These are phyloP conservation scores for Glycine tomentella DNA, from an alignment of 306 rosid species.

Conservation along the genomic window DNA sequence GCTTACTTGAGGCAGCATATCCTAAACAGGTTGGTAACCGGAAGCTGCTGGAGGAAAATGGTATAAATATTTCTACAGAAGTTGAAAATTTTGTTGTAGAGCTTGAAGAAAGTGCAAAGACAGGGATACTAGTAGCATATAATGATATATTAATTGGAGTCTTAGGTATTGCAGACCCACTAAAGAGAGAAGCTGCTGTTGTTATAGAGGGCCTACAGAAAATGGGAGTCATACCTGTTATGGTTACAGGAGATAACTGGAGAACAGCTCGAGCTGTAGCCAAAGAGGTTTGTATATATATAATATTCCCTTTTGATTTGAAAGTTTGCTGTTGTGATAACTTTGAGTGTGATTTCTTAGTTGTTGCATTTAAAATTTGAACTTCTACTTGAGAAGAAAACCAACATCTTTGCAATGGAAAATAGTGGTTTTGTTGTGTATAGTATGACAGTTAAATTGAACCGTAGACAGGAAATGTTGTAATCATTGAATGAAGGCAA, in stretches of 20 bases:
- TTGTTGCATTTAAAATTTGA: slow-evolving; percentile 8
- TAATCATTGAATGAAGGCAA: neutral
- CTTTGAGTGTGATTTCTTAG: slow-evolving; percentile 36
- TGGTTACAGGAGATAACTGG: slow-evolving; percentile 97
- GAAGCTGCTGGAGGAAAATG: slow-evolving; percentile 75
- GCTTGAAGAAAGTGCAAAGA: slow-evolving; percentile 86
- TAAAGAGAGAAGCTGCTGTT: slow-evolving; percentile 87
- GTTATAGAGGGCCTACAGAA: slow-evolving; percentile 83
- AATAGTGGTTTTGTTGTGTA: neutral
- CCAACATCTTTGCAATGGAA: slow-evolving; percentile 30
- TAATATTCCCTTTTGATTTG: slow-evolving; percentile 25
- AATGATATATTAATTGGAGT: slow-evolving; percentile 66
- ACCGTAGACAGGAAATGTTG: neutral
- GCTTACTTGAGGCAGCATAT: slow-evolving; percentile 42
- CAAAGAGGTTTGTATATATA: slow-evolving; percentile 70
- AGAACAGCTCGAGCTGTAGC: slow-evolving; percentile 92
- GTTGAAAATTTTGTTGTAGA: slow-evolving; percentile 76
- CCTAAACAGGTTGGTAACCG: slow-evolving; percentile 83
- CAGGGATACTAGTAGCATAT: slow-evolving; percentile 82
- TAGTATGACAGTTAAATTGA: slow-evolving; percentile 4
- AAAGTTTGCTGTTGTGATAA: slow-evolving; percentile 18
- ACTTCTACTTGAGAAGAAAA: slow-evolving; percentile 18
- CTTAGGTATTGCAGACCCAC: slow-evolving; percentile 95
- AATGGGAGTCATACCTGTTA: slow-evolving; percentile 79
- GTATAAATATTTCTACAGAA: slow-evolving; percentile 65